phyloP scores from a whole-genome alignment of 163 green algal species.

The Scenedesmus sp. region DNA sequence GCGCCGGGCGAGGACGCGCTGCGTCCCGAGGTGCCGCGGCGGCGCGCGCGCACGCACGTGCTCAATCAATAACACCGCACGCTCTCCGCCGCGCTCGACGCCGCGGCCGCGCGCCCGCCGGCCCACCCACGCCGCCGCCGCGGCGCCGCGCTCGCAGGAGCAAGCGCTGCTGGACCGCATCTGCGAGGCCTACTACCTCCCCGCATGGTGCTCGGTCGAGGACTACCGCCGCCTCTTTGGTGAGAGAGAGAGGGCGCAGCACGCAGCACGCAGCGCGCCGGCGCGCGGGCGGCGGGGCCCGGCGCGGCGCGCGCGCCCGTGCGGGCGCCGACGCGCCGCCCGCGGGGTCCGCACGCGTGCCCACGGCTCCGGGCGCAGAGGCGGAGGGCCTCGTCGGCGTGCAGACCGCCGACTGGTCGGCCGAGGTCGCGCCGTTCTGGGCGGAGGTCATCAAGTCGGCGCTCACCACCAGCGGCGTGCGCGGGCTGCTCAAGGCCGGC shows the following conservation, averaged over 20 bases:
- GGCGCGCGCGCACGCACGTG: too few relatives aligned
- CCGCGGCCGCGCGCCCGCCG: too few relatives aligned
- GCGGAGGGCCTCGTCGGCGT: constrained; percentile 66
- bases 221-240: constrained; percentile 88
- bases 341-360: too few relatives aligned
- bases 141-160: too few relatives aligned
- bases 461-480: constrained; percentile 71
- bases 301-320: too few relatives aligned
- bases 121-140: too few relatives aligned
- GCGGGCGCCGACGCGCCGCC: too few relatives aligned
- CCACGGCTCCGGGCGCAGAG: too few relatives aligned
- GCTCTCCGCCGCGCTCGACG: neutral
- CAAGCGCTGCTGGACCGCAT: constrained; percentile 89
- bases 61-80: neutral
- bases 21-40: too few relatives aligned
- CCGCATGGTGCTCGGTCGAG: constrained; percentile 90
- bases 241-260: too few relatives aligned
- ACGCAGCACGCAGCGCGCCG: neutral
- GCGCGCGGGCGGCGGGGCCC: too few relatives aligned
- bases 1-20: constrained; percentile 35
- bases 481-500: constrained; percentile 88
- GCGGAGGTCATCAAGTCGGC: constrained; percentile 81
- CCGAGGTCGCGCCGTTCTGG: constrained; percentile 96
- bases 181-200: constrained; percentile 97
- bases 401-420: constrained; percentile 86